A percentile compares a stretch with the other conserved stretches of the same genome.
These are phyloP conservation scores for Alternaria postmessia DNA, from an alignment of 2,329 filamentous ascomycete species.

Conservation along the genomic window DNA sequence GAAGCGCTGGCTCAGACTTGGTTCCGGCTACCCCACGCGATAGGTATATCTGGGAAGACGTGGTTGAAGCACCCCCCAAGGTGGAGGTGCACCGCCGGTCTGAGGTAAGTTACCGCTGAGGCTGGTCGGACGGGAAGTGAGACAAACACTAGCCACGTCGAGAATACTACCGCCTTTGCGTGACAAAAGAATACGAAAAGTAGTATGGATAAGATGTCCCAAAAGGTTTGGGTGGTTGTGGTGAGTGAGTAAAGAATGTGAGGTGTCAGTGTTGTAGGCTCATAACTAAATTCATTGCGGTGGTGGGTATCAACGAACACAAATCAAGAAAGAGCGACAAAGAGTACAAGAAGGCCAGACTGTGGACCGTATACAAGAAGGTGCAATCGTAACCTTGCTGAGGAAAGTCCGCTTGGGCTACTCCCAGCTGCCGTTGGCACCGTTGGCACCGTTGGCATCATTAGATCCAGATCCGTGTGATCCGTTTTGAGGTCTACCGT, in stretches of 20 bases:
- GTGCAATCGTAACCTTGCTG: slow-evolving; percentile 12
- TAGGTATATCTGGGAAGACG: slow-evolving; percentile 59
- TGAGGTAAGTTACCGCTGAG: not conserved
- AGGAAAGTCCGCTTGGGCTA: slow-evolving; percentile 11
- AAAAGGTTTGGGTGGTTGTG: not conserved
- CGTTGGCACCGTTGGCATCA: slow-evolving; percentile 27
- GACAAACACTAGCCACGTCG: not conserved
- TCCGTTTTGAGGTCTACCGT: slow-evolving; percentile 30
- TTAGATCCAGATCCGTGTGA: slow-evolving; percentile 32
- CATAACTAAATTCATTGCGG: slow-evolving; percentile 8
- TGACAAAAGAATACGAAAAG: slow-evolving; percentile 3
- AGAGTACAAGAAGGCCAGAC: slow-evolving; percentile 15
- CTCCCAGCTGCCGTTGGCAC: slow-evolving; percentile 25
- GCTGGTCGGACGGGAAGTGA: not conserved
- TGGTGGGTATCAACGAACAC: slow-evolving; percentile 21
- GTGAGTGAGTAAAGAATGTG: not conserved
- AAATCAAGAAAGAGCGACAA: slow-evolving; percentile 6
- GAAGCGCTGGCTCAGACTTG: slow-evolving; percentile 37
- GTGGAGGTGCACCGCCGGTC: slow-evolving; percentile 4
- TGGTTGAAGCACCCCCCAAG: slow-evolving; percentile 44
- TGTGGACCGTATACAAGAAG: slow-evolving; percentile 25
- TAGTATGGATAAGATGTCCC: not conserved
- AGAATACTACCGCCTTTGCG: not conserved
- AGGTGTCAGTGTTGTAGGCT: not conserved
- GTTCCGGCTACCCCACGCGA: slow-evolving; percentile 55